Evolutionary conservation across 148 eudicot genomes (phyloP).

Genomic region (Dianthus caryophyllus): DNA sequence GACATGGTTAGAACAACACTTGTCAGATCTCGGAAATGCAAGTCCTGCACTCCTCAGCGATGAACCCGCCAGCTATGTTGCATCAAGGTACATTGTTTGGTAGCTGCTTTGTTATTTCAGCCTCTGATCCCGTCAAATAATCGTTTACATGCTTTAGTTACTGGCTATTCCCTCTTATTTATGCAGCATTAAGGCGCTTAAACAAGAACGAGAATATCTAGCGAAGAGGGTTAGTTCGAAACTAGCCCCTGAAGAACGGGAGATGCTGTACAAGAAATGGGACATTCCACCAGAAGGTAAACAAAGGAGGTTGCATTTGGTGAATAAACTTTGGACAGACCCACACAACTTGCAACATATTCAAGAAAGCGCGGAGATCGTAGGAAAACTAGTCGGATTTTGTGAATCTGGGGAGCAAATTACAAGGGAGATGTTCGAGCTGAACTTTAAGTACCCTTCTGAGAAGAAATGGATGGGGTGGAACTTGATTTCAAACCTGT

Average conservation of each 20-base stretch:
- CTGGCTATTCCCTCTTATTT: too few species aligned
- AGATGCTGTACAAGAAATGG: constrained; percentile 75
- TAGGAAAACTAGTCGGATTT: constrained; percentile 91
- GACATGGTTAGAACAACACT: constrained; percentile 94
- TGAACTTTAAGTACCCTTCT: constrained; percentile 63
- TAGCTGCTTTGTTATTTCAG: not conserved
- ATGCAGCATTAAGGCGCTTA: constrained; percentile 79
- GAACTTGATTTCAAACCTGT: constrained; percentile 82
- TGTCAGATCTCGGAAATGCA: constrained; percentile 92
- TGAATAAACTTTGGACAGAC: constrained; percentile 88
- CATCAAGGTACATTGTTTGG: constrained; percentile 54
- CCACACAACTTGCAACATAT: constrained; percentile 85
- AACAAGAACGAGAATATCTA: constrained; percentile 85
- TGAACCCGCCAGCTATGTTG: constrained; percentile 77
- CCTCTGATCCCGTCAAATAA: not conserved
- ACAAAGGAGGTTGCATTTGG: constrained; percentile 82
- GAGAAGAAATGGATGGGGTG: constrained; percentile 98
- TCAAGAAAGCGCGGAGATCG: constrained; percentile 83
- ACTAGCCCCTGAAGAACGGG: constrained; percentile 72
- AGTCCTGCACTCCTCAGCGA: constrained; percentile 97
- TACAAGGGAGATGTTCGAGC: constrained; percentile 88
- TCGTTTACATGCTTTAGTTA: too few species aligned
- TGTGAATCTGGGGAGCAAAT: constrained; percentile 74
- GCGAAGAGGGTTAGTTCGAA: constrained; percentile 90
- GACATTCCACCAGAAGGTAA: constrained; percentile 88